Conservation (phyloP, 2,329 filamentous ascomycete genomes). For the Clarireedia sp. region DNA sequence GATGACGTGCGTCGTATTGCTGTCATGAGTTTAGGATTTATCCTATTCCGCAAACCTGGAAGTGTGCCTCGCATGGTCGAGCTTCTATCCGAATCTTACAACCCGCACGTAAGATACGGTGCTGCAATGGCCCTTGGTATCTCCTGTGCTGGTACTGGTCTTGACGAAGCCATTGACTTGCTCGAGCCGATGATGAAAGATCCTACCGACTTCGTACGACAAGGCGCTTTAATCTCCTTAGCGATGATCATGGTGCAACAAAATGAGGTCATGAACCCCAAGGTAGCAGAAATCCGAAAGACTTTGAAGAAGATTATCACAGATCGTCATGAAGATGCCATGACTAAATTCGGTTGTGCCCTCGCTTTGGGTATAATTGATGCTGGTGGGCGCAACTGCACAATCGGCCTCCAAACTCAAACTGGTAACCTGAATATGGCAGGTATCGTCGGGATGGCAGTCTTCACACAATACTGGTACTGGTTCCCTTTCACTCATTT, state of each 20-base stretch:
- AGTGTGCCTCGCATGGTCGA: conserved; percentile 99
- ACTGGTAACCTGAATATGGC: conserved; percentile 98
- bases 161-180: conserved; percentile 93
- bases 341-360: conserved; percentile 97
- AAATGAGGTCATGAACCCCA: conserved; percentile 97
- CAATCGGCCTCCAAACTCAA: conserved; percentile 93
- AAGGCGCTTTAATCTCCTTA: conserved; percentile 87
- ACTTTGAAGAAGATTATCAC: conserved; percentile 88
- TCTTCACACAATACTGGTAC: conserved; percentile 99
- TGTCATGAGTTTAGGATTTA: conserved; percentile 96
- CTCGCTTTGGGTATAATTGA: conserved; percentile 95
- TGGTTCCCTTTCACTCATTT: conserved; percentile 99
- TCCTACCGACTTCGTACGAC: conserved; percentile 94
- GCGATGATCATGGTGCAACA: conserved; percentile 99
- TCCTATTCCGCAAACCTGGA: conserved; percentile 94
- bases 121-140: conserved; percentile 98
- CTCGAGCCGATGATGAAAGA: conserved; percentile 99
- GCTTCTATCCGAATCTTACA: conserved; percentile 95
- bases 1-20: conserved; percentile 94
- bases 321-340: conserved; percentile 95
- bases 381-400: conserved; percentile 95
- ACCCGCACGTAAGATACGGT: conserved; percentile 95
- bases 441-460: conserved; percentile 92
- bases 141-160: conserved; percentile 89
- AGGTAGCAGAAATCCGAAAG: conserved; percentile 85